A percentile compares a stretch with the other conserved stretches of the same genome.
These are phyloP conservation scores for Chytridium lagenaria DNA, from an alignment of 371 early-diverging fungal genomes.

Conservation along the genomic window DNA sequence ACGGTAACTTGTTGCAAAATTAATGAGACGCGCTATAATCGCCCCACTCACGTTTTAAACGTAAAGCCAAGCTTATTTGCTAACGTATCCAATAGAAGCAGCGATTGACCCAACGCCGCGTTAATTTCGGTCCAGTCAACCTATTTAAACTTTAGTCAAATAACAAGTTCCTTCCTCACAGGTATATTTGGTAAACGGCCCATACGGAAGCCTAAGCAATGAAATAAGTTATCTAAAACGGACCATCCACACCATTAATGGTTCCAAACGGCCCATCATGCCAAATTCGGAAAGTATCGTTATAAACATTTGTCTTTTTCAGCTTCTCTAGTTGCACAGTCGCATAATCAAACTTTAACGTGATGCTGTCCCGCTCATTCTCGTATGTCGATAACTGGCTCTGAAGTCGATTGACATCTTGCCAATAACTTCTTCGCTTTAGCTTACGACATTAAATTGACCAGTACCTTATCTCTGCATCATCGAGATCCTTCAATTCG, in stretches of 20 bases:
- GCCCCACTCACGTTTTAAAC: constrained; percentile 69
- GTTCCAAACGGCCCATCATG: constrained; percentile 89
- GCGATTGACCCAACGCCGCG: constrained; percentile 93
- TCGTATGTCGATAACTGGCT: constrained; percentile 67
- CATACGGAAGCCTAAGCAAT: constrained; percentile 69
- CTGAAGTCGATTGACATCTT: constrained; percentile 76
- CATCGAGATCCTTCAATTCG: constrained; percentile 70
- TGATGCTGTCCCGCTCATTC: constrained; percentile 80
- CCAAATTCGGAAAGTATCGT: constrained; percentile 88
- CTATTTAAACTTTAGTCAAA: constrained; percentile 34
- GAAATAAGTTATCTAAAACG: neutral
- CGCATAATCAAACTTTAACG: constrained; percentile 78
- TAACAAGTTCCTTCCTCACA: constrained; percentile 31
- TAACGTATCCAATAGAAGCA: constrained; percentile 84
- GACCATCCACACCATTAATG: constrained; percentile 72
- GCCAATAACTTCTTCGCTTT: constrained; percentile 58
- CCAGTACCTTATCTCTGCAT: constrained; percentile 61
- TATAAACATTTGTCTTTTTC: constrained; percentile 90
- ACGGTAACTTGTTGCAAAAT: constrained; percentile 67
- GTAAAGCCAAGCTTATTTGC: constrained; percentile 82
- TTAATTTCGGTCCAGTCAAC: constrained; percentile 97
- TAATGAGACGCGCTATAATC: neutral
- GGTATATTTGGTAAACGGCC: constrained; percentile 80
- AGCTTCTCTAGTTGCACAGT: constrained; percentile 78
- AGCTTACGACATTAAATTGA: too few relatives aligned